These are phyloP conservation scores for Botrytis fabae DNA, from an alignment of 2,329 filamentous ascomycete genomes.

Conservation along the genomic window DNA sequence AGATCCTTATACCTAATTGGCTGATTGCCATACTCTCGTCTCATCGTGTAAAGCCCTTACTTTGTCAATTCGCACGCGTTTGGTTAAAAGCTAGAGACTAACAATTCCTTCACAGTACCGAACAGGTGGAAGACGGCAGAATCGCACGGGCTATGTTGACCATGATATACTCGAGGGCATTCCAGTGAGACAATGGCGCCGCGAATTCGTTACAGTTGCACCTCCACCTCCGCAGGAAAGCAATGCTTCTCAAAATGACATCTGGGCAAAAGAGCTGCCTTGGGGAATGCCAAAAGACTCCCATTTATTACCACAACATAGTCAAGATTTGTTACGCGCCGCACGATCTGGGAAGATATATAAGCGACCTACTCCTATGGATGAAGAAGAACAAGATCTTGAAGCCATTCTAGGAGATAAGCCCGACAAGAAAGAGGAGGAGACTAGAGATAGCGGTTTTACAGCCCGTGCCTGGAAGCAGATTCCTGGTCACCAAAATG, in stretches of 20 bases:
- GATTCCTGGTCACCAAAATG: constrained; percentile 59
- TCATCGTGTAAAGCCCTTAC: neutral
- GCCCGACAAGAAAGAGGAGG: constrained; percentile 60
- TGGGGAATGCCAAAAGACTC: constrained; percentile 83
- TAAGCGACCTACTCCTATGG: constrained; percentile 65
- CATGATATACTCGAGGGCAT: constrained; percentile 58
- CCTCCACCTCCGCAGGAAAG: constrained; percentile 66
- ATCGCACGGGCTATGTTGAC: constrained; percentile 46
- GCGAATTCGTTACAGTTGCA: constrained; percentile 66
- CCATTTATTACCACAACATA: constrained; percentile 73
- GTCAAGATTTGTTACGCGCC: constrained; percentile 77
- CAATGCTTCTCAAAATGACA: constrained; percentile 58
- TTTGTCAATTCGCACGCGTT: neutral
- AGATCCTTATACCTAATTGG: neutral
- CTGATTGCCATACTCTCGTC: neutral
- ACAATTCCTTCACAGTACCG: constrained; percentile 34
- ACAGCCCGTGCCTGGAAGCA: constrained; percentile 62
- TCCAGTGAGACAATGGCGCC: constrained; percentile 87
- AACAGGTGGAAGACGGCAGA: constrained; percentile 36
- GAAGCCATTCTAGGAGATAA: constrained; percentile 52
- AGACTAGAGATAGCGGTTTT: constrained; percentile 51
- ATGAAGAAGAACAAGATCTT: constrained; percentile 59
- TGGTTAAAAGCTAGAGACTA: constrained; percentile 2
- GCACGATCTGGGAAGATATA: constrained; percentile 76
- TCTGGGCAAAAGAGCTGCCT: constrained; percentile 74